Evolutionary conservation across 2,329 filamentous ascomycete genomes (phyloP).

Genomic region (Cladosporium oxysporum): DNA sequence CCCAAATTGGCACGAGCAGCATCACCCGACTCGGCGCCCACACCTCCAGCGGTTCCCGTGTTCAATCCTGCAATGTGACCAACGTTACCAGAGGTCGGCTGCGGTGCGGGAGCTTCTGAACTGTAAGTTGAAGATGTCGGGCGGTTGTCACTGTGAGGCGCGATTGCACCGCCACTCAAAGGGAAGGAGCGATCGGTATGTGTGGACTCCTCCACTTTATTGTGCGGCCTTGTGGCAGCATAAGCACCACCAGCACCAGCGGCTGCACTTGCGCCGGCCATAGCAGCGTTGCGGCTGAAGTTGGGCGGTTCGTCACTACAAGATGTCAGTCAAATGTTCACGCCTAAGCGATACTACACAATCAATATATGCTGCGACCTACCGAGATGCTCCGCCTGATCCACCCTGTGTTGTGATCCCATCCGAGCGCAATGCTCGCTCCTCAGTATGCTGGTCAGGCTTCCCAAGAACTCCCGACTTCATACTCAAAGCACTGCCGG

Average conservation of each 20-base stretch:
- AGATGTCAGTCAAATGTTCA: background rate
- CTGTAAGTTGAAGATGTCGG: background rate
- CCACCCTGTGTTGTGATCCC: background rate
- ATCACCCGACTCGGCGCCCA: conserved; percentile 15
- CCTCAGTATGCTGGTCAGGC: conserved; percentile 3
- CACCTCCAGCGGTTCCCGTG: conserved; percentile 1
- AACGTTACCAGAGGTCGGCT: conserved; percentile 1
- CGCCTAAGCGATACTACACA: too few species aligned
- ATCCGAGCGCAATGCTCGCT: background rate
- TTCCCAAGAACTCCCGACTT: conserved; percentile 44
- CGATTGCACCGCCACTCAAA: conserved; percentile 22
- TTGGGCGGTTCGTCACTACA: background rate
- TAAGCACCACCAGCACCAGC: conserved; percentile 27
- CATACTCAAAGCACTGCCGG: conserved; percentile 41
- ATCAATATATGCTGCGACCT: background rate
- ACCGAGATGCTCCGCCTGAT: background rate
- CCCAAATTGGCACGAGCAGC: conserved; percentile 1
- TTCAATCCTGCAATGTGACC: background rate
- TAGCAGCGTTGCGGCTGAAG: conserved; percentile 22
- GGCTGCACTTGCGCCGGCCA: conserved; percentile 36
- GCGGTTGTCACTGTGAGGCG: conserved; percentile 19
- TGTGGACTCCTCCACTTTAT: conserved; percentile 30
- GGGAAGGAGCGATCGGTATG: conserved; percentile 31
- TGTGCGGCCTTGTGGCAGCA: conserved; percentile 15
- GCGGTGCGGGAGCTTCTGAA: background rate